Conservation (phyloP, 2,329 filamentous ascomycete genomes). For the Graphiopsis chlorocephala region DNA sequence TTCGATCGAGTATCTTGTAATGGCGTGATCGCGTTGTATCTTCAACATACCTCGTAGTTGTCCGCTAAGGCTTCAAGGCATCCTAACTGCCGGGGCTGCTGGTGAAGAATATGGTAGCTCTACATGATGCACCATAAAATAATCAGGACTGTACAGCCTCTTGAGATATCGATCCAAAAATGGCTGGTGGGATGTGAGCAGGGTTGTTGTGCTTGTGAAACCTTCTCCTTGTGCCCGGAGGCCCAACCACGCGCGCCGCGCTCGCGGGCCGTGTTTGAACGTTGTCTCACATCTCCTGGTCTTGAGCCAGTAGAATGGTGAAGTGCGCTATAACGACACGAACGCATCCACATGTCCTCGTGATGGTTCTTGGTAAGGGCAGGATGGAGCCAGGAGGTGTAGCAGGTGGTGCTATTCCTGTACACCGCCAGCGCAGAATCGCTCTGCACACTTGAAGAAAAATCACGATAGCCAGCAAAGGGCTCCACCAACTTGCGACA, state of each 20-base stretch:
- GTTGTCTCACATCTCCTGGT: slow-evolving; percentile 11
- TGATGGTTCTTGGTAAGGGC: background rate
- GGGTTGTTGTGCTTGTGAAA: background rate
- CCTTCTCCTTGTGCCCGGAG: background rate
- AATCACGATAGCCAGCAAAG: background rate
- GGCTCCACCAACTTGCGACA: slow-evolving; percentile 1
- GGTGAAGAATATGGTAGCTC: background rate
- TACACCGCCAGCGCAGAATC: background rate
- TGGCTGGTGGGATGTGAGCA: slow-evolving; percentile 1
- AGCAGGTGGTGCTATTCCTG: background rate
- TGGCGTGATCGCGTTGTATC: no score
- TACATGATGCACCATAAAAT: background rate
- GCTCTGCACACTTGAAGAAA: background rate
- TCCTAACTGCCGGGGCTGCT: background rate
- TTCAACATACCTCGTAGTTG: background rate
- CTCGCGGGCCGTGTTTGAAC: slow-evolving; percentile 5
- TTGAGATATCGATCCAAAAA: background rate
- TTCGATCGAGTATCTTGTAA: no score
- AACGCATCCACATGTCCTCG: background rate
- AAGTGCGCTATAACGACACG: background rate
- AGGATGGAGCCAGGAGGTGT: background rate
- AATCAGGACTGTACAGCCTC: background rate
- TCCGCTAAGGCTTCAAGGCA: background rate
- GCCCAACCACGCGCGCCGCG: slow-evolving; percentile 1
- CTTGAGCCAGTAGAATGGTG: background rate